Evolutionary conservation across 2,329 filamentous ascomycete species (phyloP).

Genomic region (Fusarium fracticaudum): DNA sequence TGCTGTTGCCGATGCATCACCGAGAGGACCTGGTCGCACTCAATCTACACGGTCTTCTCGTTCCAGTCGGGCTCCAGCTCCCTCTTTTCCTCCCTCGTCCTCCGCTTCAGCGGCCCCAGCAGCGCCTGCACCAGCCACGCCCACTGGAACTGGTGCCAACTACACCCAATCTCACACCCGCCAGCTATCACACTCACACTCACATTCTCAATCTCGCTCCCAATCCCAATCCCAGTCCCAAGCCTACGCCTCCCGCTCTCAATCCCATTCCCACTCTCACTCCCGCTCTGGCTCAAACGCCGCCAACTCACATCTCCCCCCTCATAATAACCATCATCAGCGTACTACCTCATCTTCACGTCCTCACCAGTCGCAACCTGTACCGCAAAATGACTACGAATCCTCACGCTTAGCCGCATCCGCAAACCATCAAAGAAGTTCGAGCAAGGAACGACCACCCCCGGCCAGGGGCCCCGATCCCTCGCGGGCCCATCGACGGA

Average conservation of each 20-base stretch:
- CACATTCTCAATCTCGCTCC: constrained; percentile 34
- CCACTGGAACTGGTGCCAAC: constrained; percentile 38
- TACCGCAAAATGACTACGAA: constrained; percentile 77
- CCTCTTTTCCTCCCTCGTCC: constrained; percentile 28
- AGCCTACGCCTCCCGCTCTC: constrained; percentile 29
- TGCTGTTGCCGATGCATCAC: constrained; percentile 38
- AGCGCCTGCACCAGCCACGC: constrained; percentile 35
- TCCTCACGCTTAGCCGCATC: constrained; percentile 69
- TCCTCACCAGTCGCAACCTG: constrained; percentile 54
- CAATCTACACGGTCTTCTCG: constrained; percentile 49
- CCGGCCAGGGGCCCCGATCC: constrained; percentile 64
- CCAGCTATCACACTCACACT: constrained; percentile 40
- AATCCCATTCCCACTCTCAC: constrained; percentile 38
- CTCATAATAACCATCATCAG: constrained; percentile 48
- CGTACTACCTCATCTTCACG: constrained; percentile 53
- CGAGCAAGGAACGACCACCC: constrained; percentile 67
- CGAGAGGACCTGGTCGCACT: constrained; percentile 46
- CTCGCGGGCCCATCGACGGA: constrained; percentile 57
- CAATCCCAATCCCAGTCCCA: constrained; percentile 31
- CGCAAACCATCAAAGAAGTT: constrained; percentile 67
- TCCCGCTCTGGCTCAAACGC: constrained; percentile 41
- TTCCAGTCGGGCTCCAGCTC: constrained; percentile 36
- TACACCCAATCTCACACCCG: constrained; percentile 37
- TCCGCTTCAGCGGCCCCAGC: constrained; percentile 33
- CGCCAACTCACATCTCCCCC: constrained; percentile 38